A percentile compares a stretch with the other conserved stretches of the same genome.
phyloP scores from a whole-genome alignment of 1,284 basidiomycete genomes.

The Malassezia caprae region DNA sequence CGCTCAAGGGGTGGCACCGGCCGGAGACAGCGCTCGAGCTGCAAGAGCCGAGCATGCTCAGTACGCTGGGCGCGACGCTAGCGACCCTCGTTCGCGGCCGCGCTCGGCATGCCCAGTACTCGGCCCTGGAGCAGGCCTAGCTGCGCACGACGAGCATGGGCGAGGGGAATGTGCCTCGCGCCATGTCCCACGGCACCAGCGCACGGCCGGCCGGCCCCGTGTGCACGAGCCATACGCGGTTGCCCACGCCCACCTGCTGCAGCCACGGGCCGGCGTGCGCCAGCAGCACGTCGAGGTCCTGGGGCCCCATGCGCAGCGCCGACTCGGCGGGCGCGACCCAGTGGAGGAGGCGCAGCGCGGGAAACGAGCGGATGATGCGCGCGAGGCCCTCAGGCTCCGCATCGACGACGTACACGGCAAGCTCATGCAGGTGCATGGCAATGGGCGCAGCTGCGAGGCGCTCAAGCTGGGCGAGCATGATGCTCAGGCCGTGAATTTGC shows the following conservation, averaged over 20 bases:
- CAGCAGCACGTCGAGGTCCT: background rate
- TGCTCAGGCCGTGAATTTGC: slow-evolving; percentile 33
- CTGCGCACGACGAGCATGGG: slow-evolving; percentile 31
- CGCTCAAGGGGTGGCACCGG: slow-evolving; percentile 56
- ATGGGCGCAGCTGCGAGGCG: slow-evolving; percentile 21
- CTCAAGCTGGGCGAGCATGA: slow-evolving; percentile 30
- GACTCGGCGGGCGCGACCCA: slow-evolving; percentile 21
- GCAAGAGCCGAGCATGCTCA: background rate
- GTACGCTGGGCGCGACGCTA: background rate
- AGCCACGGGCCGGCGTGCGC: slow-evolving; percentile 17
- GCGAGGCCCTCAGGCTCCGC: slow-evolving; percentile 12
- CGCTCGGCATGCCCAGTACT: background rate
- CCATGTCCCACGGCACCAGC: slow-evolving; percentile 32
- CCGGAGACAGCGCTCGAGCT: slow-evolving; percentile 18
- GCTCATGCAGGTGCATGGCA: slow-evolving; percentile 23
- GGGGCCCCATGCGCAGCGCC: background rate
- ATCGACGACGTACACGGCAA: slow-evolving; percentile 41
- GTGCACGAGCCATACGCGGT: slow-evolving; percentile 41
- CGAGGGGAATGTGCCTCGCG: slow-evolving; percentile 31
- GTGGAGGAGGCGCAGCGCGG: slow-evolving; percentile 26
- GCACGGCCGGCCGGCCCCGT: slow-evolving; percentile 10
- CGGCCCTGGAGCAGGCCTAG: slow-evolving; percentile 8
- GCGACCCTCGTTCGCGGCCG: background rate
- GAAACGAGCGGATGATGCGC: slow-evolving; percentile 4
- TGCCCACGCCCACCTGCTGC: slow-evolving; percentile 37